Evolutionary conservation across 495 filamentous ascomycete genomes (phyloP).

Genomic region (Penicillium subrubescens): DNA sequence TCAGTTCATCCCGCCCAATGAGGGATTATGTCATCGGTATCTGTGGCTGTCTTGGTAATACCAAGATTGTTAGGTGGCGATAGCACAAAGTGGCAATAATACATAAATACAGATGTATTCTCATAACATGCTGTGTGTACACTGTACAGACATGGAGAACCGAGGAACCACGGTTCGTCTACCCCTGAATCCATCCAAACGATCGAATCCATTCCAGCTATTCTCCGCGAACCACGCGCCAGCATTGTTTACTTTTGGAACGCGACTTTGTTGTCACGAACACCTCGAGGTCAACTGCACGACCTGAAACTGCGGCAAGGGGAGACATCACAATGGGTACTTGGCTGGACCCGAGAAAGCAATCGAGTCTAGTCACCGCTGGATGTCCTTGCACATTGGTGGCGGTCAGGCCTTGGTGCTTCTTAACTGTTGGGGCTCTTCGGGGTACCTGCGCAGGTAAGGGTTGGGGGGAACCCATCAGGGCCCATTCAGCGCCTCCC

Average conservation of each 20-base stretch:
- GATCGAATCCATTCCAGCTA: not conserved
- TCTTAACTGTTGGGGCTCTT: constrained; percentile 5
- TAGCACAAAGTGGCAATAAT: not conserved
- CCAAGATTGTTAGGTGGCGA: not conserved
- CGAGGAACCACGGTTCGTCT: constrained; percentile 40
- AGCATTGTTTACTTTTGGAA: constrained; percentile 26
- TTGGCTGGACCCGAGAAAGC: not conserved
- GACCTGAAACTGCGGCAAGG: constrained; percentile 18
- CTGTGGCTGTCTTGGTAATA: not conserved
- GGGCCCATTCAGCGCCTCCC: constrained; percentile 2
- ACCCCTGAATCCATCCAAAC: constrained; percentile 29
- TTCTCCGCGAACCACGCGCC: constrained; percentile 22
- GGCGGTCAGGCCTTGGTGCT: constrained; percentile 6
- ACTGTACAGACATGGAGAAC: constrained; percentile 1
- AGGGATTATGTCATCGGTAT: constrained; percentile 6
- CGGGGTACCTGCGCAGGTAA: constrained; percentile 23
- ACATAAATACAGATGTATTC: not conserved
- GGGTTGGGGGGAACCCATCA: constrained; percentile 8
- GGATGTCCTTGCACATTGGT: not conserved
- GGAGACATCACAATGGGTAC: not conserved
- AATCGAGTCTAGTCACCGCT: not conserved
- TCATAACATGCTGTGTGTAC: not conserved
- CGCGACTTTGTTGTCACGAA: not conserved
- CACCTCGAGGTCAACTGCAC: constrained; percentile 2
- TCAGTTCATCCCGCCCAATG: not conserved